These are phyloP conservation scores for Breviolum minutum DNA, from an alignment of 73 alveolate species.

Conservation along the genomic window DNA sequence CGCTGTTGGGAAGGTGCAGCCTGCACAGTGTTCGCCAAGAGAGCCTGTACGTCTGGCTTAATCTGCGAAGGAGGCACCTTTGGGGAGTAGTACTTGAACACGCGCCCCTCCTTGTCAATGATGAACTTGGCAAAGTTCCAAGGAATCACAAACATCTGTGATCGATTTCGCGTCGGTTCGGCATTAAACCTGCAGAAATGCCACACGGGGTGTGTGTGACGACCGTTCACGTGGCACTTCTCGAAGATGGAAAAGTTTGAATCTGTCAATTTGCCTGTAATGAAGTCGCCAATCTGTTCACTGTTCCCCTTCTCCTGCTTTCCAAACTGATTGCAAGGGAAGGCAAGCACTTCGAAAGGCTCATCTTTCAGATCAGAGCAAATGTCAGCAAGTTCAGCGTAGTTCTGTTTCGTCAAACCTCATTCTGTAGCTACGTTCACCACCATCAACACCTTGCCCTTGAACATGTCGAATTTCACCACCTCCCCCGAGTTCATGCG, in stretches of 20 bases:
- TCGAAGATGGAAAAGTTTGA: slow-evolving; percentile 61
- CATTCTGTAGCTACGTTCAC: no score
- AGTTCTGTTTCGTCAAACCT: no score
- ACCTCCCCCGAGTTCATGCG: no score
- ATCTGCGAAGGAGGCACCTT: slow-evolving; percentile 87
- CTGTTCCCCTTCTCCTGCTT: slow-evolving; percentile 55
- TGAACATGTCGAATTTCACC: no score
- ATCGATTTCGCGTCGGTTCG: background rate
- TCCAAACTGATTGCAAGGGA: no score
- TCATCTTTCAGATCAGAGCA: no score
- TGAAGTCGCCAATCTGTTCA: slow-evolving; percentile 55
- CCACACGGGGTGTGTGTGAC: slow-evolving; percentile 48
- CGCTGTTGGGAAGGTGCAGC: slow-evolving; percentile 26
- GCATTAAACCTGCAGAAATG: slow-evolving; percentile 87
- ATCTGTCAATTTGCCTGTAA: slow-evolving; percentile 23
- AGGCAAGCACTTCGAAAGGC: no score
- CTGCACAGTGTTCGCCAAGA: slow-evolving; percentile 21
- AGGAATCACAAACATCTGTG: slow-evolving; percentile 28
- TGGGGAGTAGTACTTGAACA: no score
- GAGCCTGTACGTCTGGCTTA: slow-evolving; percentile 51
- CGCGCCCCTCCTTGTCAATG: slow-evolving; percentile 72
- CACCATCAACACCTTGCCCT: no score
- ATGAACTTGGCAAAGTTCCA: slow-evolving; percentile 87
- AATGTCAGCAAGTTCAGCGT: no score
- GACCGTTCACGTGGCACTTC: slow-evolving; percentile 79